Percentiles rank a stretch among this genome's conserved stretches.
phyloP scores from a whole-genome alignment of 139 green algal species.

The Eudorina sp. region DNA sequence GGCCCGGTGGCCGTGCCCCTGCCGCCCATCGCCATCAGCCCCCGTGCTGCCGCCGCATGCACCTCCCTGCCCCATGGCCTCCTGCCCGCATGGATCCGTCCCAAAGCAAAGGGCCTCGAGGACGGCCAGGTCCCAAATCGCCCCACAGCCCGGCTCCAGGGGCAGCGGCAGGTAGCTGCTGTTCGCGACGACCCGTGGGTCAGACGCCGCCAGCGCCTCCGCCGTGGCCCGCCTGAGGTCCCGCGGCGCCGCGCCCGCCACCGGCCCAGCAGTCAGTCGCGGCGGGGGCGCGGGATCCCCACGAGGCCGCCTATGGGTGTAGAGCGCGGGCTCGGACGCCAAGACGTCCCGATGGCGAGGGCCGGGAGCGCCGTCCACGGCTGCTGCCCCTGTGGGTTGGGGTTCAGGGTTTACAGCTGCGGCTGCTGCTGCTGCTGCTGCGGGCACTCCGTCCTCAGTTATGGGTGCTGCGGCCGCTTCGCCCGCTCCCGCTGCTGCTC shows the following conservation, averaged over 20 bases:
- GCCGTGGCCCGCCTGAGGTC: conserved; percentile 6
- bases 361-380: neutral
- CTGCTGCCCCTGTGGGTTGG: too few relatives aligned
- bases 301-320: neutral
- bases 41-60: neutral
- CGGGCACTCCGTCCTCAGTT: neutral
- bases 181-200: neutral
- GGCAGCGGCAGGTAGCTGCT: neutral
- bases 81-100: too few relatives aligned
- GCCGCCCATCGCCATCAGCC: neutral
- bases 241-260: neutral
- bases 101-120: neutral
- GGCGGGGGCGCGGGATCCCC: neutral
- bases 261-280: neutral
- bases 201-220: neutral
- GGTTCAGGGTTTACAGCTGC: too few relatives aligned
- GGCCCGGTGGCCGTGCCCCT: neutral
- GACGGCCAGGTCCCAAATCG: conserved; percentile 30
- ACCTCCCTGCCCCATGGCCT: neutral
- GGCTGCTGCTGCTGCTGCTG: neutral
- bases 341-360: neutral
- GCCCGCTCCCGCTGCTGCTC: neutral
- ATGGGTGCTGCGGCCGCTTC: neutral
- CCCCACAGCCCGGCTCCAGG: conserved; percentile 24
- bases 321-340: neutral